Base-by-base conservation (phyloP, 306 rosid genomes). In the Prunus persica region DNA sequence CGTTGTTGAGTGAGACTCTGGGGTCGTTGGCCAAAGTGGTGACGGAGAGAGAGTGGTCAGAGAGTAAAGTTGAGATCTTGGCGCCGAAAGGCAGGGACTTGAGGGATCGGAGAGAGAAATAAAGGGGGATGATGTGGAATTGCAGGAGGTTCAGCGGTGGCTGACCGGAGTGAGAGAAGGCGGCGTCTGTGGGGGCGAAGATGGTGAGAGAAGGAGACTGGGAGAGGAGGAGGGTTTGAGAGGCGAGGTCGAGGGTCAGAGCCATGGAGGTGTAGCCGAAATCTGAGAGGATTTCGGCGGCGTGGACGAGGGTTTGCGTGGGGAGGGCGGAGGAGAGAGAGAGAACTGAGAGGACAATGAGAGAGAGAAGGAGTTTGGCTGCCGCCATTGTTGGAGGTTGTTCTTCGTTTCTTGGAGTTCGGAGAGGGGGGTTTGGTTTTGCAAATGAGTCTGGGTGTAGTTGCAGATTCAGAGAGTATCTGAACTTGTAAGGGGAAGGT, bases 221-320 rank as follows among this genome's bases (percentile, higher is more conserved):
- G 6, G 70, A 73, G 30, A 58, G 63, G 49, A 45, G n/a, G 6
- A 91, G 60, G 69, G 82, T 70, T 1, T 64, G 83, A 5, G 89
- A 88, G 22, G 89, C 89, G 10, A 89, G 83, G 54, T 87, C 86
- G 20, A 89, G 77, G 41, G 82, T 82, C 34, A 82, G 69, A 46
- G 93, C 84, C 91, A 88, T 91, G 79, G 90, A 79, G 8, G 72
- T 43, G 81, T 65, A 86, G 83, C 93, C 90, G 7, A 84, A 75
- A 51, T 41, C 73, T n/a, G 89, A 77, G 83, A 89, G 91, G 68
- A 91, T 81, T 50, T 82, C 81, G 25, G 83, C 86, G 13, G 93
- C 93, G 19, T 87, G 89, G 61, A 82, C 78, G 51, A 90, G 32
- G 74, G 82, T 52, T 25, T 89, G 47, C 19, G 88, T 15, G 25